Evolutionary conservation across 2,329 filamentous ascomycete species (phyloP), one percentile per base, ranked within the genome.

Genomic region (Epichloe typhina): DNA sequence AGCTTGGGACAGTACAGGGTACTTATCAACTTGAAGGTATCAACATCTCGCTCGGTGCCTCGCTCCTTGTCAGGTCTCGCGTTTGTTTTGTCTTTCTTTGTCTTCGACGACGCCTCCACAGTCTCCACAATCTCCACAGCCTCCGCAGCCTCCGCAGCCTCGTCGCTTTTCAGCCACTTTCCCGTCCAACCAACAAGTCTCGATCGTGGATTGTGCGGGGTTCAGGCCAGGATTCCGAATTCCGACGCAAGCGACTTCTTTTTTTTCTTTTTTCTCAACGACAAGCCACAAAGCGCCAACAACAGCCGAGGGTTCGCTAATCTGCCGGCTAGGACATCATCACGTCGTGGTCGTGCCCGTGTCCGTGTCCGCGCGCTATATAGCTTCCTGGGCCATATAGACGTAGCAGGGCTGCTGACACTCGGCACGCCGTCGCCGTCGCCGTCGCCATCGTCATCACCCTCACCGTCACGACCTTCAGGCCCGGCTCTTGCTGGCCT

Each of bases 301-400:
- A 46, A 42, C 44, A 49, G 51, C 49, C 51, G 48, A 50, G 47
- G 46, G 26, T 47, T 56, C 54, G 54, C 54, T 56, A 55, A 56
- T 52, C 52, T 31, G 31, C 26, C 26, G 26, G 8, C 26, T 31
- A 31, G 8, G 26, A 31, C 26, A 4, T 9, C 7, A 8, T 26
- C 7, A 7, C 23, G 7, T 7, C 2, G 23, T 23, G 23, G 23
- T 26, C 8, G 23, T 26, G 23, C 23, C 23, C 23, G 23, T 26
- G 23, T 1, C 23, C 23, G 23, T 26, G 23, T 1, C 23, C 23
- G 23, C 23, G 23, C 23, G 23, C 23, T 26, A 3, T 26, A 26
- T 26, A 8, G 23, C 23, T 26, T 26, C 23, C 23, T 26, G 26
- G 7, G 26, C 26, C 26, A 31, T 31, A 31, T 31, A 31, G 31